A percentile compares a stretch with the other conserved stretches of the same genome.
phyloP scores from a whole-genome alignment of 495 filamentous ascomycete genomes.

The Penicillium robsamsonii region DNA sequence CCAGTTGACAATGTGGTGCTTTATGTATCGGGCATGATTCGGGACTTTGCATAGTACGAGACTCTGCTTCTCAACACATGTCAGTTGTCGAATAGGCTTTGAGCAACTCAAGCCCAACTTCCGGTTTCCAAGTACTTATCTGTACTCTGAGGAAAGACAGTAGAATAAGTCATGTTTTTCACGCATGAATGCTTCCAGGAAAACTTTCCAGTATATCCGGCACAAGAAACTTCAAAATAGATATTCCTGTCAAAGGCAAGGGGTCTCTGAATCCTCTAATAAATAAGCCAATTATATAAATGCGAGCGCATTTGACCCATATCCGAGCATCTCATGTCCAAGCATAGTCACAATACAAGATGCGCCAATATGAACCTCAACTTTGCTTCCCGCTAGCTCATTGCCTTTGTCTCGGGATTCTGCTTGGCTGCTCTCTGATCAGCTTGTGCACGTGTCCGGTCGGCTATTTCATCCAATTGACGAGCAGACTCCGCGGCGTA shows the following conservation, averaged over 20 bases:
- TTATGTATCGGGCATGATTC: too few relatives aligned
- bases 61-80: too few relatives aligned
- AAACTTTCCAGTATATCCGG: too few relatives aligned
- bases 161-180: too few relatives aligned
- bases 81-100: too few relatives aligned
- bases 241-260: not conserved
- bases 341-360: not conserved
- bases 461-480: conserved; percentile 2
- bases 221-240: not conserved
- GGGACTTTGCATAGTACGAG: too few relatives aligned
- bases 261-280: not conserved
- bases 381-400: not conserved
- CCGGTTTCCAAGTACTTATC: too few relatives aligned
- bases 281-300: not conserved
- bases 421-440: not conserved
- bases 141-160: too few relatives aligned
- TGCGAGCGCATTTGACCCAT: not conserved
- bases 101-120: too few relatives aligned
- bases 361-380: not conserved
- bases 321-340: not conserved
- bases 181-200: too few relatives aligned
- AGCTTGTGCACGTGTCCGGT: not conserved
- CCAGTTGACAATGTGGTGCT: too few relatives aligned
- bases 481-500: conserved; percentile 58
- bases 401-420: not conserved